A percentile compares a stretch with the other conserved stretches of the same genome.
Conservation (phyloP, 352 stramenopile species). For the Sclerospora graminicola region DNA sequence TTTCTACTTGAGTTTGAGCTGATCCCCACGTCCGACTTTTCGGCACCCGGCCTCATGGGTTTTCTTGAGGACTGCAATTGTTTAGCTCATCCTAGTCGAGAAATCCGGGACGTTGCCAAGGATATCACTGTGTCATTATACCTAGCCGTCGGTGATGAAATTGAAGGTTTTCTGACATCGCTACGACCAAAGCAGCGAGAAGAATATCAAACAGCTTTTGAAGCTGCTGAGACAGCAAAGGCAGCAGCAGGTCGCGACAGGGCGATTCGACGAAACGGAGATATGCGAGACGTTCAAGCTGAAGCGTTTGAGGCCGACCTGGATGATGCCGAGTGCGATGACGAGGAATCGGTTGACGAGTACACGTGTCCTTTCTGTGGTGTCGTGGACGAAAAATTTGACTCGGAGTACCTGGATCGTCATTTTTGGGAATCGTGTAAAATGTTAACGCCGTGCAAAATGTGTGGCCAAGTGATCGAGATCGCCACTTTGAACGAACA, state of each 20-base stretch:
- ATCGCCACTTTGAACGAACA: conserved; percentile 87
- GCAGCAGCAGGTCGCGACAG: conserved; percentile 2
- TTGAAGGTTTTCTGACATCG: conserved; percentile 70
- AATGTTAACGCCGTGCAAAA: conserved; percentile 88
- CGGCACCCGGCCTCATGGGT: conserved; percentile 49
- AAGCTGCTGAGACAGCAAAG: conserved; percentile 41
- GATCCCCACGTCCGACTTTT: conserved; percentile 36
- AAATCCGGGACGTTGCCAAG: conserved; percentile 84
- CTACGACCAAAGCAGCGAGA: conserved; percentile 86
- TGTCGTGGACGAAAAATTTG: conserved; percentile 78
- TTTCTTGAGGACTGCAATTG: conserved; percentile 79
- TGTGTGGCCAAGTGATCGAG: conserved; percentile 91
- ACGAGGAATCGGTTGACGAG: conserved; percentile 65
- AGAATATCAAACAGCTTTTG: conserved; percentile 86
- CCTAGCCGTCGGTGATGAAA: conserved; percentile 37
- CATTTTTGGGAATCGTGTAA: conserved; percentile 89
- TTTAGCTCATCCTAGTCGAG: conserved; percentile 79
- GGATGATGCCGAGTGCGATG: conserved; percentile 42
- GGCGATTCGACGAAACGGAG: conserved; percentile 6
- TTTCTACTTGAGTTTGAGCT: conserved; percentile 49
- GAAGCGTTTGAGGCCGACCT: too few relatives aligned
- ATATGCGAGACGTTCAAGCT: conserved; percentile 15
- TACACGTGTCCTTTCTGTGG: conserved; percentile 90
- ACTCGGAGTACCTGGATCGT: conserved; percentile 83
- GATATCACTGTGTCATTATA: conserved; percentile 78